Evolutionary conservation across 139 green algal genomes (phyloP).

Genomic region (Asterochloris sp.): DNA sequence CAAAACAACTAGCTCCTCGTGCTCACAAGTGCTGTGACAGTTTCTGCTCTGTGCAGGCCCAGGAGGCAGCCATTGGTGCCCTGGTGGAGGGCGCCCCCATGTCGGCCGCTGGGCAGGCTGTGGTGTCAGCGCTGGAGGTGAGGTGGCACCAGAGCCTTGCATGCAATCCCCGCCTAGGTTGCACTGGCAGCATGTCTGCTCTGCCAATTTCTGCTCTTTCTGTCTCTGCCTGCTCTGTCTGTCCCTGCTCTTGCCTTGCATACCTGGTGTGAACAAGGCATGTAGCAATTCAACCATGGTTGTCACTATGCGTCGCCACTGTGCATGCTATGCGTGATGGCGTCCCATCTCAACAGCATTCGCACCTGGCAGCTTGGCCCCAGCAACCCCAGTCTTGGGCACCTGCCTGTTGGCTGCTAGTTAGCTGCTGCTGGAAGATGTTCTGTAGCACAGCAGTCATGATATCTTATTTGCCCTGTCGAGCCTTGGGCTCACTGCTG

Average conservation of each 20-base stretch:
- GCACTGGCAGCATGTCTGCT: background rate
- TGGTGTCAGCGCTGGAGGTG: conserved; percentile 50
- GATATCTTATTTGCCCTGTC: background rate
- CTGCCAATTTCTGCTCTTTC: too few relatives aligned
- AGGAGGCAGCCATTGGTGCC: conserved; percentile 75
- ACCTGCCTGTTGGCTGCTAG: too few relatives aligned
- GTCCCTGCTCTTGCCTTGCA: background rate
- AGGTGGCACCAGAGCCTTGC: background rate
- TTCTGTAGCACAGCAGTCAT: background rate
- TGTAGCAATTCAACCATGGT: too few relatives aligned
- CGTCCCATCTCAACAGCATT: too few relatives aligned
- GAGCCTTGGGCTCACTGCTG: background rate
- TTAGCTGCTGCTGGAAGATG: too few relatives aligned
- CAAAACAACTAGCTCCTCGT: too few relatives aligned
- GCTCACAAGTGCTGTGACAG: too few relatives aligned
- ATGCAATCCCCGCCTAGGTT: background rate
- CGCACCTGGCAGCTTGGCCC: too few relatives aligned
- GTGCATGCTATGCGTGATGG: too few relatives aligned
- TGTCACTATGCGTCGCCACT: too few relatives aligned
- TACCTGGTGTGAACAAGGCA: background rate
- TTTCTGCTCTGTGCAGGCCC: conserved; percentile 33
- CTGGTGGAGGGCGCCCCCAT: conserved; percentile 65
- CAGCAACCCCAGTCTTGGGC: too few relatives aligned
- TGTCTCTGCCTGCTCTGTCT: background rate
- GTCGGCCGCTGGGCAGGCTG: conserved; percentile 69